phyloP scores from a whole-genome alignment of 2,329 filamentous ascomycete species.

The Leptographium lundbergii region DNA sequence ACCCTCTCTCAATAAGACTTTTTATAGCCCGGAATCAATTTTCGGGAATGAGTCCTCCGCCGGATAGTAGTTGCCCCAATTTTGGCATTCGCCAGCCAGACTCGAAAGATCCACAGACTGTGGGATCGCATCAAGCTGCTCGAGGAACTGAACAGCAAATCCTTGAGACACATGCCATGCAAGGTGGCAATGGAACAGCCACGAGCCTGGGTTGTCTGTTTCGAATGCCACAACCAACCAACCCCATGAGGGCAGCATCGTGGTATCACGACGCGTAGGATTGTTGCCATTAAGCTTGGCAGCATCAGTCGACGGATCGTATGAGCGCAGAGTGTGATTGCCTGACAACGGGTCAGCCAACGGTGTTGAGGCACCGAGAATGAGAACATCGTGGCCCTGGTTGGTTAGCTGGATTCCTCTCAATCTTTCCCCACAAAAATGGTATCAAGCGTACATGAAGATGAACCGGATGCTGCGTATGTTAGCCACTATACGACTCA shows the following conservation, averaged over 20 bases:
- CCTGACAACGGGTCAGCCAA: slow-evolving; percentile 9
- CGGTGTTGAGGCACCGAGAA: slow-evolving; percentile 18
- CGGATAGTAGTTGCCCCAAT: slow-evolving; percentile 10
- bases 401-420: not conserved
- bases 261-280: slow-evolving; percentile 34
- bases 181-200: slow-evolving; percentile 37
- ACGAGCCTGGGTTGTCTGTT: slow-evolving; percentile 36
- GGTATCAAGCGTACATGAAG: slow-evolving; percentile 13
- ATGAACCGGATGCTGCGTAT: slow-evolving; percentile 17
- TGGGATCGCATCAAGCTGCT: slow-evolving; percentile 11
- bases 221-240: slow-evolving; percentile 35
- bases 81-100: slow-evolving; percentile 5
- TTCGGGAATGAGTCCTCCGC: slow-evolving; percentile 6
- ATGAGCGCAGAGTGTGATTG: slow-evolving; percentile 11
- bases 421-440: not conserved
- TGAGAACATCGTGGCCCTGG: slow-evolving; percentile 22
- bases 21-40: slow-evolving; percentile 9
- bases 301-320: slow-evolving; percentile 18
- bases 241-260: slow-evolving; percentile 29
- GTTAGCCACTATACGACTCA: not conserved
- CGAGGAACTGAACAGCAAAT: slow-evolving; percentile 39
- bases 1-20: too few species aligned
- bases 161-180: slow-evolving; percentile 37
- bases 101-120: slow-evolving; percentile 4
- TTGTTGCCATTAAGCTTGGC: slow-evolving; percentile 23